Conservation (phyloP, 1,284 basidiomycete genomes). For the Melampsora larici-populina region DNA sequence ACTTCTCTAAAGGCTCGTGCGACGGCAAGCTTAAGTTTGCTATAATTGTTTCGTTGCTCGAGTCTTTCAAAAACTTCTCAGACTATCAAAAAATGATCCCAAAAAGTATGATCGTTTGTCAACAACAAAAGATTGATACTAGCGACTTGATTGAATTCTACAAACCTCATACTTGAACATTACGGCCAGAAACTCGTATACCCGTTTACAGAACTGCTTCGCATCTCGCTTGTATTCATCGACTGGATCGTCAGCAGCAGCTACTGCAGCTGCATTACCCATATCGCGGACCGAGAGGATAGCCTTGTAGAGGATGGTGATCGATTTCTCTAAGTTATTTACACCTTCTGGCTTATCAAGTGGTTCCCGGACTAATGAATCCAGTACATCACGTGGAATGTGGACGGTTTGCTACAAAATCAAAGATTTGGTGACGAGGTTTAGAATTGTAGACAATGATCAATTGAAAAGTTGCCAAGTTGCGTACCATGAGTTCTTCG, state of each 20-base stretch:
- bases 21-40: constrained; percentile 57
- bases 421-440: background rate
- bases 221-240: constrained; percentile 85
- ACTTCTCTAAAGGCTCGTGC: constrained; percentile 72
- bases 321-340: constrained; percentile 72
- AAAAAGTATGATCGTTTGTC: no score
- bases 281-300: constrained; percentile 84
- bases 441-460: no score
- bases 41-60: constrained; percentile 48
- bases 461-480: background rate
- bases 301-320: constrained; percentile 89
- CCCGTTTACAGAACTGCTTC: constrained; percentile 81
- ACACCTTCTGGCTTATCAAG: constrained; percentile 74
- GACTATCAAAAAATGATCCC: no score
- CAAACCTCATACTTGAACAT: constrained; percentile 78
- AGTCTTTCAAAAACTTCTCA: constrained; percentile 46
- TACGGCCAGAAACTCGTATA: constrained; percentile 82
- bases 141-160: no score
- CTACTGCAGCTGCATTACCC: constrained; percentile 57
- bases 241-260: constrained; percentile 63
- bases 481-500: constrained; percentile 70
- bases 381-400: constrained; percentile 72
- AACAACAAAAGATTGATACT: no score
- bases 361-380: constrained; percentile 77
- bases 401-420: constrained; percentile 77